Evolutionary conservation across 2,329 filamentous ascomycete species (phyloP), one percentile per base, ranked within the genome.

Genomic region (Aureobasidium sp.): DNA sequence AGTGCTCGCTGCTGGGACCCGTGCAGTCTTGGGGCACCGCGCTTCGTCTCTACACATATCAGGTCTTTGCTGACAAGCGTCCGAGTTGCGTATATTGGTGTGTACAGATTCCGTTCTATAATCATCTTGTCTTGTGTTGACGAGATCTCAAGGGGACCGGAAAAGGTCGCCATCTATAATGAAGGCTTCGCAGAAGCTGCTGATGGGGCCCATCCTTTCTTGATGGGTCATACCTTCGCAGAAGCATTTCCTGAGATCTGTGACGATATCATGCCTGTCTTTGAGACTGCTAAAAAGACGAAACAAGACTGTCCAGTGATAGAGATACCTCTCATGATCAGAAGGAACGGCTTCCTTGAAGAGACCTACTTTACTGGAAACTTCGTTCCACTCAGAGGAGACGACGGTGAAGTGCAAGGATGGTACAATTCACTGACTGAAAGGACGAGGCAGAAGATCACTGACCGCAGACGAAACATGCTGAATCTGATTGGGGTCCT

Each of bases 1-100:
- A 71, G 3, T 68, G 68, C 13, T 82, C 79, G 1, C 74, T 77
- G 2, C 69, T 83, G 0, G 81, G 81, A 0, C 75, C 76, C 1
- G 76, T 82, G 69, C 65, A 72, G 2, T 68, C 68, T 57, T 84
- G 81, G 81, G 73, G 77, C n/a, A 56, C 72, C 5, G 72, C 77
- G 26, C 75, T 83, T 26, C 78, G 79, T 37, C 77, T 81, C 58
- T 74, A 72, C 2, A 77, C 77, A 57, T 74, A 75, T 37, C 75
- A 80, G 63, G 71, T 78, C 15, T 71, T 80, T 41, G 75, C 77
- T 20, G 78, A 80, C 66, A 76, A 76, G 6, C 72, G 75, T 17
- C 78, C 32, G 74, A 72, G 72, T 10, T 71, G 39, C 6, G 37
- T 62, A 3, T 62, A 53, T 20, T 62, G 59, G 59, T 55, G 26